phyloP scores from a whole-genome alignment of 2,329 filamentous ascomycete genomes.

The Nothomitra cinnamomea region DNA sequence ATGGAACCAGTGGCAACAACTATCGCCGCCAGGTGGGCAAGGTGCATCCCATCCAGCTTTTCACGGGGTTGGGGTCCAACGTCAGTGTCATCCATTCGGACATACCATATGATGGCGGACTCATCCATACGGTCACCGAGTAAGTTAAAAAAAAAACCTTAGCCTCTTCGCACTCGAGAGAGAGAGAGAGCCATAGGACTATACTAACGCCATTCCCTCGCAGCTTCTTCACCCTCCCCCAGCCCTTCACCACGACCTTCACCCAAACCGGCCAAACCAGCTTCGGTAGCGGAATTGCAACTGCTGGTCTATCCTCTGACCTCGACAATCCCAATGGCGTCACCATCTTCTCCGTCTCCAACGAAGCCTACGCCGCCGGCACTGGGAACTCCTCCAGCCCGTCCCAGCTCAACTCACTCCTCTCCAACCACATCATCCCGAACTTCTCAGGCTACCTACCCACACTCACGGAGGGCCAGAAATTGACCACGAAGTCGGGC shows the following conservation, averaged over 20 bases:
- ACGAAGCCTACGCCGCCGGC: constrained; percentile 15
- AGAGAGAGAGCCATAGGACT: too few species aligned
- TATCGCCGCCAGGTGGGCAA: too few species aligned
- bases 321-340: constrained; percentile 17
- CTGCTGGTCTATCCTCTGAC: constrained; percentile 15
- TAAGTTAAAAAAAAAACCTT: constrained; percentile 10
- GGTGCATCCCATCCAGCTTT: not conserved
- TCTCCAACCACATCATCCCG: constrained; percentile 19
- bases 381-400: constrained; percentile 13
- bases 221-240: constrained; percentile 8
- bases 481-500: constrained; percentile 13
- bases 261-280: constrained; percentile 19
- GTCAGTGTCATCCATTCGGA: constrained; percentile 15
- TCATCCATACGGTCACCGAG: constrained; percentile 15
- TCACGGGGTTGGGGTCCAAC: constrained; percentile 13
- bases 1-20: too few species aligned
- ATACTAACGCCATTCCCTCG: too few species aligned
- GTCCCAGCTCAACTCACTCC: constrained; percentile 15
- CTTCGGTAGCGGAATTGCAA: constrained; percentile 15
- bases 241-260: constrained; percentile 20
- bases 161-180: too few species aligned
- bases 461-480: constrained; percentile 15
- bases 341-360: constrained; percentile 18
- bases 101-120: constrained; percentile 13
- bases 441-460: constrained; percentile 18